These are phyloP conservation scores for Dictyostelium firmibasis DNA, from an alignment of 78 protist species.

Conservation along the genomic window DNA sequence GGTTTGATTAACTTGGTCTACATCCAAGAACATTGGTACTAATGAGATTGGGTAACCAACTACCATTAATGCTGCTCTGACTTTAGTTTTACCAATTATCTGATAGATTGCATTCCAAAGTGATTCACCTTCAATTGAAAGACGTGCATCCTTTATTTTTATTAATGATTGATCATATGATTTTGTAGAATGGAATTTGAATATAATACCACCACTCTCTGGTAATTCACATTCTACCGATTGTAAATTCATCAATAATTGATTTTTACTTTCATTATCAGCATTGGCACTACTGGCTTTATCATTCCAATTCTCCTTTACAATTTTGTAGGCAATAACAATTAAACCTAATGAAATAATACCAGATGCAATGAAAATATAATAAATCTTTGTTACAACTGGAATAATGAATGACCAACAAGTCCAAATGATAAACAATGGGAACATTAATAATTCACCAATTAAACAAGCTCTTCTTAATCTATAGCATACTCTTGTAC, in stretches of 20 bases:
- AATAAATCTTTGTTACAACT: constrained; percentile 69
- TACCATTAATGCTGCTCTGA: constrained; percentile 43
- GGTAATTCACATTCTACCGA: constrained; percentile 15
- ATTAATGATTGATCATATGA: background rate
- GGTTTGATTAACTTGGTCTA: background rate
- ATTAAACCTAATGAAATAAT: background rate
- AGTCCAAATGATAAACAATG: constrained; percentile 59
- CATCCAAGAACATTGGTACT: constrained; percentile 37
- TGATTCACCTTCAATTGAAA: constrained; percentile 33
- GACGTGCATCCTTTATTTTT: constrained; percentile 18
- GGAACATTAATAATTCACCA: constrained; percentile 79
- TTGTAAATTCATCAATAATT: background rate
- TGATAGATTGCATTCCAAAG: constrained; percentile 52
- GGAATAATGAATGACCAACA: constrained; percentile 73
- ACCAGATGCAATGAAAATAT: constrained; percentile 51
- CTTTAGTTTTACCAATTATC: constrained; percentile 37
- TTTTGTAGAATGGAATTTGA: background rate
- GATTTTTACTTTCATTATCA: background rate
- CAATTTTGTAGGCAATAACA: background rate
- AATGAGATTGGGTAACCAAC: constrained; percentile 69
- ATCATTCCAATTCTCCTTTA: constrained; percentile 55
- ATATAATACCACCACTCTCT: constrained; percentile 42
- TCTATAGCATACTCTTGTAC: constrained; percentile 45
- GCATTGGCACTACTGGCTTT: background rate
- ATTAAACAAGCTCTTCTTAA: constrained; percentile 64